phyloP scores from a whole-genome alignment of 2,329 filamentous ascomycete species.

The Amauroascus niger region DNA sequence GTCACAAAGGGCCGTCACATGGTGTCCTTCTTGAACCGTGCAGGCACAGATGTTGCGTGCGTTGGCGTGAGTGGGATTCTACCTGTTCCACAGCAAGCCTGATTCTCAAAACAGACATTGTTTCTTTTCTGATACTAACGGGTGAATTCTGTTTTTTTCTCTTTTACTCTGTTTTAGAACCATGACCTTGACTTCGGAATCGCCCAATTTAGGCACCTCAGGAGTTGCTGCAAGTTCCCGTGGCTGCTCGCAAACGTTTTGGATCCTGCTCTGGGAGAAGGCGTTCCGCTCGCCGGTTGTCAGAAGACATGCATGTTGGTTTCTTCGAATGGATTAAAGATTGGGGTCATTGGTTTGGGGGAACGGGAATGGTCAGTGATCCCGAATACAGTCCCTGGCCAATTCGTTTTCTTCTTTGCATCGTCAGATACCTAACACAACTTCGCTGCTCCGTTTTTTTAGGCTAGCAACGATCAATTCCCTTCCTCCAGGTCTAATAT shows the following conservation, averaged over 20 bases:
- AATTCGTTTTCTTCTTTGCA: too few relatives aligned
- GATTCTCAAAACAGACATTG: too few relatives aligned
- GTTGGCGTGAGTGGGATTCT: conserved; percentile 54
- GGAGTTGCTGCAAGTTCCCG: conserved; percentile 67
- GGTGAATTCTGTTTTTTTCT: not conserved
- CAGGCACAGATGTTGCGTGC: conserved; percentile 70
- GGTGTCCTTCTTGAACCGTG: conserved; percentile 71
- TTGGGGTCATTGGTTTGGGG: conserved; percentile 75
- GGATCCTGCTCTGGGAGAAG: conserved; percentile 68
- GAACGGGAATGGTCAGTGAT: conserved; percentile 63
- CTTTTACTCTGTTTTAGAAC: conserved; percentile 57
- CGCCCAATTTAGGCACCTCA: conserved; percentile 63
- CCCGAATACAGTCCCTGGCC: too few relatives aligned
- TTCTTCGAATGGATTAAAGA: conserved; percentile 71
- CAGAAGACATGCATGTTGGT: conserved; percentile 67
- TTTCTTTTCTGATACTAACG: not conserved
- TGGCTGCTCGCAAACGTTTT: conserved; percentile 86
- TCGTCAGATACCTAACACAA: too few relatives aligned
- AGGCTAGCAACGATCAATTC: conserved; percentile 77
- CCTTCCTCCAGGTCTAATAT: conserved; percentile 70
- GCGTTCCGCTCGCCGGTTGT: conserved; percentile 65
- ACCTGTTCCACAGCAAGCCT: not conserved
- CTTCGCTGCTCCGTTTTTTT: not conserved
- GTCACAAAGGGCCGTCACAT: conserved; percentile 87
- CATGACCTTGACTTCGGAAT: conserved; percentile 91